Evolutionary conservation across 1,284 basidiomycete genomes (phyloP), one percentile per base, ranked within the genome.

Genomic region (Rhodofomes roseus): DNA sequence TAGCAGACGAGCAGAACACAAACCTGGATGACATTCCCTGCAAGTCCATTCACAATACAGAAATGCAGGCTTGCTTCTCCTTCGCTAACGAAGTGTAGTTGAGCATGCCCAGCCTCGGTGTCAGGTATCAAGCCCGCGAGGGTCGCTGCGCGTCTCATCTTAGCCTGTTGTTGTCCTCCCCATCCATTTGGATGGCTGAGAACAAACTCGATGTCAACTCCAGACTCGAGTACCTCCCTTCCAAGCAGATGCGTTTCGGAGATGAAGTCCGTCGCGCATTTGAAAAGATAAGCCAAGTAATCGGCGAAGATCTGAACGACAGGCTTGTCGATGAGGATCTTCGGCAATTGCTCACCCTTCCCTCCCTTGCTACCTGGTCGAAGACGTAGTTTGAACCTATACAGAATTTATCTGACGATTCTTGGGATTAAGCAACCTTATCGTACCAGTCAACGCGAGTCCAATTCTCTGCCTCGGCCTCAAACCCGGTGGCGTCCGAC

Each of bases 321-420:
- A 0, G 72, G 73, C 65, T 82, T 84, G 23, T 76, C 72, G 2
- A 63, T 54, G 0, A 84, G 84, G 0, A 86, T 72, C 0, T 78
- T 72, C 0, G 77, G 80, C 11, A 83, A 67, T 8, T 11, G 22
- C 23, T 51, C 60, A 54, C 69, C 62, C 20, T 73, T 70, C 16
- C 63, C 64, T 11, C 31, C 34, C 23, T 29, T 27, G 16, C 27
- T 14, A 20, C 18, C 25, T 5, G 80, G 79, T 1, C 80, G 76
- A 2, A 86, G 69, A 63, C 83, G 78, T 0, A 86, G 68, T 65
- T 86, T 86, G 74, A 84, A 86, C 84, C 84, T 86, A 20, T 20
- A 23, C 25, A 56, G 11, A 3, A 4, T 23, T 40, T 7, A 12
- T 48, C 39, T 4, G n/a, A 5, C 22, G 41, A 14, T 4, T 55